Evolutionary conservation across 139 green algal species (phyloP).

Genomic region (Gonium pectorale): DNA sequence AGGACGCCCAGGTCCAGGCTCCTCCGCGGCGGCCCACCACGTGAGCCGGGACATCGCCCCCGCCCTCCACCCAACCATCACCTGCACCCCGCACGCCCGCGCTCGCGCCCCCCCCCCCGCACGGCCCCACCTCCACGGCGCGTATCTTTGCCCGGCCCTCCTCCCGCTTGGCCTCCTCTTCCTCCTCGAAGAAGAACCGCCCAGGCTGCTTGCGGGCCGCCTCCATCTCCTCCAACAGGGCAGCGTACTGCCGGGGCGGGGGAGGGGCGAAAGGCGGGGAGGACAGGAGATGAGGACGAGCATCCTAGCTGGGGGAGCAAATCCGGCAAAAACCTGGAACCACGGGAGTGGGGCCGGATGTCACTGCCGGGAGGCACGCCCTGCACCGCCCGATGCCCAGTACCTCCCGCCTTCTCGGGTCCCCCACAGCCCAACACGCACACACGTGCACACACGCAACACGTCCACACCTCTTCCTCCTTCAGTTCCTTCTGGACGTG

Average conservation of each 20-base stretch:
- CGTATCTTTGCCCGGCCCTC: conserved; percentile 3
- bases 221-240: conserved; percentile 35
- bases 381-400: too few species aligned
- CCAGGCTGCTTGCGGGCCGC: conserved; percentile 23
- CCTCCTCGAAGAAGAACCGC: conserved; percentile 44
- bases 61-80: not conserved
- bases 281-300: not conserved
- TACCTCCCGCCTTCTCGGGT: too few species aligned
- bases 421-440: too few species aligned
- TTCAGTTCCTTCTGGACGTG: conserved; percentile 39
- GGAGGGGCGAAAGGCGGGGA: not conserved
- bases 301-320: not conserved
- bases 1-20: too few species aligned
- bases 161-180: conserved; percentile 40
- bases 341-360: not conserved
- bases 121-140: not conserved
- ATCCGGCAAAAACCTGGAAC: too few species aligned
- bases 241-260: not conserved
- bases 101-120: not conserved
- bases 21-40: too few species aligned
- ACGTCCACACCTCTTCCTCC: conserved; percentile 20
- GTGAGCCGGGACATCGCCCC: too few species aligned
- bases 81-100: not conserved
- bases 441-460: too few species aligned
- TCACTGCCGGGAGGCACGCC: too few species aligned